These are phyloP conservation scores for Colletotrichum limetticola DNA, from an alignment of 2,329 filamentous ascomycete species.

Conservation along the genomic window DNA sequence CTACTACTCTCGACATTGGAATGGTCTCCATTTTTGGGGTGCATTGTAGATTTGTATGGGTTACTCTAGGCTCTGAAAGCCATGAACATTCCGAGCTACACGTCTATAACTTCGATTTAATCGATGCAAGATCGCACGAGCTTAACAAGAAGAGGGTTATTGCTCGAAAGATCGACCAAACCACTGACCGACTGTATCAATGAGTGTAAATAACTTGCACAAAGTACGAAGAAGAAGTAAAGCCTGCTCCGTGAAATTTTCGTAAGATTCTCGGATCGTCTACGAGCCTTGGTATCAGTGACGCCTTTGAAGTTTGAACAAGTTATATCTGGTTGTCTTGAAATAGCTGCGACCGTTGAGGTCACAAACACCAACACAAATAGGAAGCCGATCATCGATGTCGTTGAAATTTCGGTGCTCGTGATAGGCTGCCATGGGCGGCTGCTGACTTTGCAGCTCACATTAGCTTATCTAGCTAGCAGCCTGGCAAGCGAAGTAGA, in stretches of 20 bases:
- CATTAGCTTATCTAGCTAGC: background rate
- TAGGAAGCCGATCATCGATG: background rate
- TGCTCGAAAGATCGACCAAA: background rate
- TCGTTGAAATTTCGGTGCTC: background rate
- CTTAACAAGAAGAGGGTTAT: background rate
- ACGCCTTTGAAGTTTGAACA: background rate
- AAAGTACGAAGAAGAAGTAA: background rate
- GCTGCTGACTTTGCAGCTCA: background rate
- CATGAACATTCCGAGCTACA: background rate
- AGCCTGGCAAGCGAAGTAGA: background rate
- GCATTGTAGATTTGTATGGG: background rate
- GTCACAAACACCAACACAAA: background rate
- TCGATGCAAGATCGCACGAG: background rate
- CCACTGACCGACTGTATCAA: too few species aligned
- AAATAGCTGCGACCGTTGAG: conserved; percentile 26
- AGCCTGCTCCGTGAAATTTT: background rate
- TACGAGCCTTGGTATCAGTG: background rate
- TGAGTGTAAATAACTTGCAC: background rate
- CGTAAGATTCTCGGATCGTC: background rate
- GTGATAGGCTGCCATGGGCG: background rate
- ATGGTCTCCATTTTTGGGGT: background rate
- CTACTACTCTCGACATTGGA: background rate
- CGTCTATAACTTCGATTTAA: background rate
- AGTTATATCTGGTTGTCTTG: background rate
- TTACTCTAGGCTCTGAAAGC: background rate